phyloP scores from a whole-genome alignment of 768 basidiomycete species.

The Strobilomyces echinocephalus region DNA sequence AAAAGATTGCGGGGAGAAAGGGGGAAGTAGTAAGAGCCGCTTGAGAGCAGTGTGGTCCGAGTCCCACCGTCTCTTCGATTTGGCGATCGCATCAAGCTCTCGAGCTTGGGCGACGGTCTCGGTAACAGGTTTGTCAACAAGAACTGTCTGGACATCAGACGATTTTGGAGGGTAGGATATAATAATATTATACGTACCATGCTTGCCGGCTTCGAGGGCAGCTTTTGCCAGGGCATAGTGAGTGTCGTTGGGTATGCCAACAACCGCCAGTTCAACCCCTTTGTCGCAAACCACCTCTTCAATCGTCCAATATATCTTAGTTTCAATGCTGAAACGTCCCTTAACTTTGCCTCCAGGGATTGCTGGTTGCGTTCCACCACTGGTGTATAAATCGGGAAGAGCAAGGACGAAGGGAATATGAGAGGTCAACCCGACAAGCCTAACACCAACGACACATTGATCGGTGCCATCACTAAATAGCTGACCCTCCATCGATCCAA shows the following conservation, averaged over 20 bases:
- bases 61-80: conserved; percentile 66
- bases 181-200: conserved; percentile 43
- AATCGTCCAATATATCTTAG: conserved; percentile 55
- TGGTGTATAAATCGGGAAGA: too few species aligned
- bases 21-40: conserved; percentile 51
- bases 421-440: conserved; percentile 70
- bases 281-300: conserved; percentile 58
- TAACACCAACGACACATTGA: too few species aligned
- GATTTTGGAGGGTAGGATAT: neutral
- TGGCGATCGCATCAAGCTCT: conserved; percentile 58
- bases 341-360: conserved; percentile 57
- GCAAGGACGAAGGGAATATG: conserved; percentile 71
- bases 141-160: conserved; percentile 39
- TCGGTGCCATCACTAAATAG: too few species aligned
- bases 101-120: conserved; percentile 53
- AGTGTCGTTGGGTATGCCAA: conserved; percentile 71
- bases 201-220: conserved; percentile 64
- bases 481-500: too few species aligned
- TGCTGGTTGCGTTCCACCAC: conserved; percentile 70
- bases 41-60: conserved; percentile 69
- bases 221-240: conserved; percentile 69
- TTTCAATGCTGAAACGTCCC: conserved; percentile 55
- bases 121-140: conserved; percentile 78
- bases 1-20: conserved; percentile 45
- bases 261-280: conserved; percentile 62